A percentile compares a stretch with the other conserved stretches of the same genome.
Conservation (phyloP, 1,284 basidiomycete genomes). For the Ustilago crameri region DNA sequence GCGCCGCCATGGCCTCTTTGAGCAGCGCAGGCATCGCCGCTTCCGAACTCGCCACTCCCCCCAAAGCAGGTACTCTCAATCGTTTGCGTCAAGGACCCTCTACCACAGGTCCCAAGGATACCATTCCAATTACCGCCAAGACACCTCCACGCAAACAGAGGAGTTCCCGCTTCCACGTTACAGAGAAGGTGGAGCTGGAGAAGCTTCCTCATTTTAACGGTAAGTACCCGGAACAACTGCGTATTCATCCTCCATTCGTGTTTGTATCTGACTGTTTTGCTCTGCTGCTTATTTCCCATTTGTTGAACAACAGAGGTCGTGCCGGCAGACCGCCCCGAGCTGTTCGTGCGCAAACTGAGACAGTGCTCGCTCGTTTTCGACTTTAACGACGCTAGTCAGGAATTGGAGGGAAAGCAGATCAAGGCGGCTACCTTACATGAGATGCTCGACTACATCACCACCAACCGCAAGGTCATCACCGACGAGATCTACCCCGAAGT, state of each 20-base stretch:
- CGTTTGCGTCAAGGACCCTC: slow-evolving; percentile 51
- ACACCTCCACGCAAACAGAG: slow-evolving; percentile 67
- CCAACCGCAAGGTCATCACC: slow-evolving; percentile 93
- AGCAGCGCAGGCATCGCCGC: slow-evolving; percentile 45
- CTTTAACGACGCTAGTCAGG: slow-evolving; percentile 96
- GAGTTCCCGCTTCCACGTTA: slow-evolving; percentile 84
- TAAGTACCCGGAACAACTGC: slow-evolving; percentile 70
- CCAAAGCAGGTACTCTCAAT: slow-evolving; percentile 59
- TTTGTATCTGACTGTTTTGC: neutral
- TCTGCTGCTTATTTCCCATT: neutral
- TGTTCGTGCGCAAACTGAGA: slow-evolving; percentile 94
- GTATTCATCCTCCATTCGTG: neutral
- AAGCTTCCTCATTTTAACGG: slow-evolving; percentile 91
- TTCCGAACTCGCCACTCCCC: slow-evolving; percentile 53
- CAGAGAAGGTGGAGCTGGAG: slow-evolving; percentile 95
- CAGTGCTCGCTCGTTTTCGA: slow-evolving; percentile 98
- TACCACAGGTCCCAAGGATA: slow-evolving; percentile 61
- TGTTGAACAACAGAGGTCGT: slow-evolving; percentile 93
- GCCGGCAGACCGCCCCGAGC: slow-evolving; percentile 84
- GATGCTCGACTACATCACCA: slow-evolving; percentile 99
- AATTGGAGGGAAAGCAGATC: slow-evolving; percentile 97
- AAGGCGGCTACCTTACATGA: slow-evolving; percentile 98
- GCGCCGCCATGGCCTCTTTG: slow-evolving; percentile 49
- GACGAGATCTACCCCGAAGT: slow-evolving; percentile 99
- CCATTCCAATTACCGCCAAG: slow-evolving; percentile 62